Evolutionary conservation across 441 rosid genomes (phyloP).

Genomic region (Capsella rubella): DNA sequence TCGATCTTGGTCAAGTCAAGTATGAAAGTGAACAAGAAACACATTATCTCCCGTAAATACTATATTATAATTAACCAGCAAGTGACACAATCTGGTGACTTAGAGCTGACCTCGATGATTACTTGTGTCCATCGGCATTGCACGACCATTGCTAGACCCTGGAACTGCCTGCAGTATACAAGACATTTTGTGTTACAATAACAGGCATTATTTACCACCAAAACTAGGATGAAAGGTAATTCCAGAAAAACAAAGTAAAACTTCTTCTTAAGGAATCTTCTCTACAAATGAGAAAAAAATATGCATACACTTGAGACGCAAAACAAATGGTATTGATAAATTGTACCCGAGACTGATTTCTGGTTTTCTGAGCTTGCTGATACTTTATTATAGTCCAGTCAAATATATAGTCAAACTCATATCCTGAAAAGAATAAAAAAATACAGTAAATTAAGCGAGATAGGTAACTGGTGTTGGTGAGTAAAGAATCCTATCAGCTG

Average conservation of each 20-base stretch:
- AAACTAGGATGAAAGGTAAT: slow-evolving; percentile 5
- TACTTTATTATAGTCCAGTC: slow-evolving; percentile 96
- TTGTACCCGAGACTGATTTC: slow-evolving; percentile 59
- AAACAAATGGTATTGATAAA: slow-evolving; percentile 44
- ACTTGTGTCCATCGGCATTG: slow-evolving; percentile 56
- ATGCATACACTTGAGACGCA: slow-evolving; percentile 8
- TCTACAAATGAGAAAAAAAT: neutral
- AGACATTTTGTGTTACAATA: neutral
- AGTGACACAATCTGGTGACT: neutral
- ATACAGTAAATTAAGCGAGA: slow-evolving; percentile 34
- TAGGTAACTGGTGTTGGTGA: neutral
- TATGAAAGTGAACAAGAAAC: neutral
- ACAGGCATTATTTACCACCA: neutral
- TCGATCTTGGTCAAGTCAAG: neutral
- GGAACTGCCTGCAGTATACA: slow-evolving; percentile 60
- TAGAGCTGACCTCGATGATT: slow-evolving; percentile 74
- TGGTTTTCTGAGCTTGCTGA: slow-evolving; percentile 79
- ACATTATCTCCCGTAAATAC: neutral
- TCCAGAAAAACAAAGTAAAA: neutral
- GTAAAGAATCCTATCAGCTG: slow-evolving; percentile 38
- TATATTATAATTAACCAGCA: neutral
- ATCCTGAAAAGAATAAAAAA: slow-evolving; percentile 55
- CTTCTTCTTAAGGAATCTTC: neutral
- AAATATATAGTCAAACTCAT: slow-evolving; percentile 75
- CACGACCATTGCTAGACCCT: slow-evolving; percentile 72